A percentile compares a stretch with the other conserved stretches of the same genome.
Evolutionary conservation across 495 filamentous ascomycete species (phyloP).

Genomic region (Podospora bellae-mahoneyi): DNA sequence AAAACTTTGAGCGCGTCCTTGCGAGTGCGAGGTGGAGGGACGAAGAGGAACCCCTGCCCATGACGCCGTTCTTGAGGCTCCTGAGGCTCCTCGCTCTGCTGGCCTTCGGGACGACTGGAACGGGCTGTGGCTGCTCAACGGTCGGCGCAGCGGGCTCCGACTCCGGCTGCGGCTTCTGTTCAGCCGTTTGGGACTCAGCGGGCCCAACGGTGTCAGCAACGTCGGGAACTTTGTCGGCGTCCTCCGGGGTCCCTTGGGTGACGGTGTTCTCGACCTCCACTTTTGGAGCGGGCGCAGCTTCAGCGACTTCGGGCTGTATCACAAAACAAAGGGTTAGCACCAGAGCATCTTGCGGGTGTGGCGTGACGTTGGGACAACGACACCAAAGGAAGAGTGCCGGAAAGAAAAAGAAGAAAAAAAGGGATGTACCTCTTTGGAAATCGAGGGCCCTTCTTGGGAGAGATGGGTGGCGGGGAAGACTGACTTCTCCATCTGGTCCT

Average conservation of each 20-base stretch:
- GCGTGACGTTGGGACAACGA: not conserved
- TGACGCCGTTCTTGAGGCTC: slow-evolving; percentile 9
- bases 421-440: slow-evolving; percentile 8
- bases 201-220: slow-evolving; percentile 30
- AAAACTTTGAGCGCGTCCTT: slow-evolving; percentile 4
- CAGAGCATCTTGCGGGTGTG: not conserved
- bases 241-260: slow-evolving; percentile 13
- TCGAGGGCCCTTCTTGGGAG: slow-evolving; percentile 6
- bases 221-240: slow-evolving; percentile 21
- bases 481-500: slow-evolving; percentile 13
- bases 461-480: slow-evolving; percentile 4
- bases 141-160: slow-evolving; percentile 25
- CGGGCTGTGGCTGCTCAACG: slow-evolving; percentile 17
- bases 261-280: slow-evolving; percentile 20
- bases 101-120: slow-evolving; percentile 10
- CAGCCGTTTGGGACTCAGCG: slow-evolving; percentile 26
- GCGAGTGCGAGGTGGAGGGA: slow-evolving; percentile 5
- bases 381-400: not conserved
- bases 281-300: slow-evolving; percentile 11
- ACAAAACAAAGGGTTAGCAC: not conserved
- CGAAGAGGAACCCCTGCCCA: not conserved
- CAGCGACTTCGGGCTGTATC: not conserved
- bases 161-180: slow-evolving; percentile 28
- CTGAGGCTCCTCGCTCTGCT: slow-evolving; percentile 21
- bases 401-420: slow-evolving; percentile 7